Evolutionary conservation across 1,284 basidiomycete genomes (phyloP).

Genomic region (Pseudozyma flocculosa): DNA sequence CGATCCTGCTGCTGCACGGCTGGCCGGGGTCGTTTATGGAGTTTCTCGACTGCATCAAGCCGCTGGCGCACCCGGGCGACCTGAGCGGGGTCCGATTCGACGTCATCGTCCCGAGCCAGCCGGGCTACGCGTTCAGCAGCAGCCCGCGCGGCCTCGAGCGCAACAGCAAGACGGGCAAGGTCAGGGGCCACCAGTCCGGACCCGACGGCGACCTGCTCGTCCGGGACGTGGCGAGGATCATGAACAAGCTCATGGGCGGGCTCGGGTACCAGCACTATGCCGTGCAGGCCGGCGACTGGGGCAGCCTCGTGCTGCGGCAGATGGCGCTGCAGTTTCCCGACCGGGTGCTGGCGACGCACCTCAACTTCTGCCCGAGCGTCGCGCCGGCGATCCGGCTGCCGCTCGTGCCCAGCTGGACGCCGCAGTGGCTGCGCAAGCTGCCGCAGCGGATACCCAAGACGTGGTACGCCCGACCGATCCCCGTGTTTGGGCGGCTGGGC

Average conservation of each 20-base stretch:
- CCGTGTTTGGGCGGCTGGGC: neutral
- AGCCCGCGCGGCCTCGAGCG: constrained; percentile 9
- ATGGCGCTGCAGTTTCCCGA: constrained; percentile 28
- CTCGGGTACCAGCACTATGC: constrained; percentile 43
- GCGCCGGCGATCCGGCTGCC: constrained; percentile 29
- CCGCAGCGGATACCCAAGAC: constrained; percentile 14
- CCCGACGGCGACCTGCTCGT: constrained; percentile 40
- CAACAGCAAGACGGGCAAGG: constrained; percentile 11
- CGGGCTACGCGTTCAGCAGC: constrained; percentile 49
- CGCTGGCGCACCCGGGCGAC: constrained; percentile 47
- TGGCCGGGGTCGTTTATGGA: constrained; percentile 55
- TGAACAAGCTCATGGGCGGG: constrained; percentile 42
- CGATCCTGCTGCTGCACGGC: constrained; percentile 56
- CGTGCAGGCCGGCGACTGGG: constrained; percentile 48
- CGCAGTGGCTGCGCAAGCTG: constrained; percentile 16
- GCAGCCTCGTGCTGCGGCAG: constrained; percentile 19
- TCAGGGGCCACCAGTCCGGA: constrained; percentile 22
- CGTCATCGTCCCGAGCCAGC: constrained; percentile 53
- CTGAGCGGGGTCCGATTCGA: constrained; percentile 40
- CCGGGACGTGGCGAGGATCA: constrained; percentile 37
- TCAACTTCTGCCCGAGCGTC: constrained; percentile 40
- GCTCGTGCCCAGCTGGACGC: constrained; percentile 15
- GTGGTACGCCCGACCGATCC: constrained; percentile 8
- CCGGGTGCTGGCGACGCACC: constrained; percentile 29
- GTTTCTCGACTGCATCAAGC: constrained; percentile 49